A percentile compares a stretch with the other conserved stretches of the same genome.
phyloP scores from a whole-genome alignment of 257 asterid species.

The Striga asiatica region DNA sequence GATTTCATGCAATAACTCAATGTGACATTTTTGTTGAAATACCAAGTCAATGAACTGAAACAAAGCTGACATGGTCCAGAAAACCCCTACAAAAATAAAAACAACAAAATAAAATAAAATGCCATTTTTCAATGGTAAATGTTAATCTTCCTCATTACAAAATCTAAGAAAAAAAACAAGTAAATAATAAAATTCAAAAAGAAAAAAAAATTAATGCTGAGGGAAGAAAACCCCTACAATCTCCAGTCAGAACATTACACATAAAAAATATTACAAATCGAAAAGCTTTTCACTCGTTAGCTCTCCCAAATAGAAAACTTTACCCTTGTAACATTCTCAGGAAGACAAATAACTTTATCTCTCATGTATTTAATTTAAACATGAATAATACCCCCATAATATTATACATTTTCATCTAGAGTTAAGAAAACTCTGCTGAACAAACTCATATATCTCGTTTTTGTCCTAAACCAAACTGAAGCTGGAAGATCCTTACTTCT shows the following conservation, averaged over 20 bases:
- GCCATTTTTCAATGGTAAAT: conserved; percentile 6
- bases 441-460: conserved; percentile 11
- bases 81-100: too few species aligned
- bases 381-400: conserved; percentile 20
- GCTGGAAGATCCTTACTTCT: conserved; percentile 20
- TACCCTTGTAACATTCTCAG: too few species aligned
- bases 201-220: conserved; percentile 12
- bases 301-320: conserved; percentile 10
- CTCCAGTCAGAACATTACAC: conserved; percentile 16
- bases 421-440: conserved; percentile 15
- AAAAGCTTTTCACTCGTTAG: conserved; percentile 15
- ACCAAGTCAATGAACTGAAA: too few species aligned
- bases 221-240: conserved; percentile 15
- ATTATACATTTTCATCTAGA: conserved; percentile 17
- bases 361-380: too few species aligned
- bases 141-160: conserved; percentile 11
- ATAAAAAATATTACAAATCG: too few species aligned
- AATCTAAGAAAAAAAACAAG: conserved; percentile 13
- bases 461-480: conserved; percentile 14
- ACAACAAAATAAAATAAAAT: background rate
- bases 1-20: too few species aligned
- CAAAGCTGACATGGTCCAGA: too few species aligned
- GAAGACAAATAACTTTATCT: background rate
- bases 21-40: too few species aligned
- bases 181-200: conserved; percentile 18